These are phyloP conservation scores for Ceratobasidium sp. DNA, from an alignment of 1,284 basidiomycete genomes.

Conservation along the genomic window DNA sequence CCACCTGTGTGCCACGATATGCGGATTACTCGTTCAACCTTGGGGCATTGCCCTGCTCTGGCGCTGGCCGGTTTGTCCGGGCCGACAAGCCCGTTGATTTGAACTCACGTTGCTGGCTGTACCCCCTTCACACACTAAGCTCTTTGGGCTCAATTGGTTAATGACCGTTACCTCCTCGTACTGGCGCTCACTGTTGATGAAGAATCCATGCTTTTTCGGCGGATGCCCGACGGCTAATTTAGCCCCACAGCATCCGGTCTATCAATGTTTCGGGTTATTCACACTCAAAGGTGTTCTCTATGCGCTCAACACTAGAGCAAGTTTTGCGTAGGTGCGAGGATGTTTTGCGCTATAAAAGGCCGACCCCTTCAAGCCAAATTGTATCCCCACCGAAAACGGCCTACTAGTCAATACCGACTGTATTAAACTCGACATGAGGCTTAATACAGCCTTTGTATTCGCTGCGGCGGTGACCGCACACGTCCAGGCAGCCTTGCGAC, in stretches of 20 bases:
- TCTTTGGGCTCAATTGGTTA: background rate
- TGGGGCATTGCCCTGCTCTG: background rate
- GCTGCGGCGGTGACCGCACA: background rate
- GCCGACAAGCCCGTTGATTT: background rate
- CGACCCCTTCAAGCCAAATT: background rate
- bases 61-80: background rate
- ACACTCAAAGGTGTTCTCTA: too few species aligned
- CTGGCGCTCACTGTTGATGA: too few species aligned
- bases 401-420: background rate
- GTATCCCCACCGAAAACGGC: background rate
- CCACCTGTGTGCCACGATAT: too few species aligned
- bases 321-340: background rate
- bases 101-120: background rate
- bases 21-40: background rate
- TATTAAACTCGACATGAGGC: conserved; percentile 7
- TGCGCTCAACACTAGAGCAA: background rate
- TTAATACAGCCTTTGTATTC: background rate
- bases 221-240: background rate
- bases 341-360: background rate
- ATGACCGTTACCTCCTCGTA: background rate
- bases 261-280: background rate
- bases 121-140: background rate
- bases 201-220: background rate
- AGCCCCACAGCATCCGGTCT: conserved; percentile 19
- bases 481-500: conserved; percentile 13